Evolutionary conservation across 805 yeast species (phyloP).

Genomic region (Saccharomyces kudriavzevii): DNA sequence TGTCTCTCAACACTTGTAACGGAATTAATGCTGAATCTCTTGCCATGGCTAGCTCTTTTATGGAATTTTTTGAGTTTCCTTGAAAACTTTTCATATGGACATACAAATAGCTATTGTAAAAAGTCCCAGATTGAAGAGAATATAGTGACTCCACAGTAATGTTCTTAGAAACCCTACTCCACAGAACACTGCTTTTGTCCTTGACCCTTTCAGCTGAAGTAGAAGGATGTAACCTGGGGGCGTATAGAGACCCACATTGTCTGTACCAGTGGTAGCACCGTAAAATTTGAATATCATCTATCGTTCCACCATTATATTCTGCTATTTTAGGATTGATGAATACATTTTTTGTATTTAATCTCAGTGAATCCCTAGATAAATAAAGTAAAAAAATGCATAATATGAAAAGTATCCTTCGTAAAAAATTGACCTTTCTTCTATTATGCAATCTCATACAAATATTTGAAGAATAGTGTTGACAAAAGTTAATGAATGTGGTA

Average conservation of each 20-base stretch:
- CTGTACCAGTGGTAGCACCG: conserved; percentile 28
- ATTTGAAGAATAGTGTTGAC: background rate
- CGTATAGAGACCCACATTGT: conserved; percentile 21
- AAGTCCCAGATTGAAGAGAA: conserved; percentile 7
- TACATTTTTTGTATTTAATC: background rate
- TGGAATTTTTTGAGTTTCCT: conserved; percentile 22
- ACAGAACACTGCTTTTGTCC: conserved; percentile 8
- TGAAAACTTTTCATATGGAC: conserved; percentile 15
- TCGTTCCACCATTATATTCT: conserved; percentile 26
- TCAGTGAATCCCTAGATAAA: background rate
- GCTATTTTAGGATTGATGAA: background rate
- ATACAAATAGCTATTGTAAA: conserved; percentile 23
- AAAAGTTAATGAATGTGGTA: background rate
- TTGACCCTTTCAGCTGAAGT: background rate
- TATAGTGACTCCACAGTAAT: conserved; percentile 17
- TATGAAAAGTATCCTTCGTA: background rate
- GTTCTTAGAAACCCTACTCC: conserved; percentile 22
- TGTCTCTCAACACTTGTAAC: conserved; percentile 31
- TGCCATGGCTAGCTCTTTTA: conserved; percentile 40
- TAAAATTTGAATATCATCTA: conserved; percentile 26
- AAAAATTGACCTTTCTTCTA: background rate
- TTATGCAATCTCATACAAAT: background rate
- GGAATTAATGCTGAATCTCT: conserved; percentile 32
- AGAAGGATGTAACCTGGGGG: background rate
- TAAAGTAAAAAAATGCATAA: background rate